Percentiles rank a stretch among this genome's conserved stretches.
Conservation (phyloP, 2,329 filamentous ascomycete genomes). For the Monilinia fructicola region DNA sequence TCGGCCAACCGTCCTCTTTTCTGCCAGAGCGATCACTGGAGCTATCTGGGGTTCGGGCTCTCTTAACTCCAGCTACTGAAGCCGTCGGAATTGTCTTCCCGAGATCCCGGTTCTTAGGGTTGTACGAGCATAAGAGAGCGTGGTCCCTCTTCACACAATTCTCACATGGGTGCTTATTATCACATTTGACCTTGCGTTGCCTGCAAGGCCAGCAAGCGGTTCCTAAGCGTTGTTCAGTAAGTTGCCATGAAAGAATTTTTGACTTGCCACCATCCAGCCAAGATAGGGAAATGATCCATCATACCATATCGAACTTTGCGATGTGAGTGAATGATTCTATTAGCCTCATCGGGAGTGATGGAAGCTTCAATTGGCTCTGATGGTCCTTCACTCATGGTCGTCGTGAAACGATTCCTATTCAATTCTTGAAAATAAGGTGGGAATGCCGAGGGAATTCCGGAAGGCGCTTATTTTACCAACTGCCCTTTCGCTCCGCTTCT, state of each 20-base stretch:
- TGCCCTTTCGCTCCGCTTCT: neutral
- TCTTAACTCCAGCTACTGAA: slow-evolving; percentile 34
- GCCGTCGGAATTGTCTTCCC: slow-evolving; percentile 27
- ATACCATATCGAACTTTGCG: slow-evolving; percentile 68
- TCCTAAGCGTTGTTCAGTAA: slow-evolving; percentile 30
- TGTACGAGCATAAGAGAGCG: slow-evolving; percentile 64
- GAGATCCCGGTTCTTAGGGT: slow-evolving; percentile 52
- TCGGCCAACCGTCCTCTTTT: slow-evolving; percentile 39
- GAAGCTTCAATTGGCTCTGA: slow-evolving; percentile 31
- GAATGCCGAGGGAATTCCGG: slow-evolving; percentile 24
- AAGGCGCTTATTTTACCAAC: slow-evolving; percentile 16
- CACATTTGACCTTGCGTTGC: slow-evolving; percentile 68
- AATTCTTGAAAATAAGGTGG: slow-evolving; percentile 6
- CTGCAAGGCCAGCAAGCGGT: slow-evolving; percentile 62
- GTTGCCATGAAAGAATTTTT: slow-evolving; percentile 3
- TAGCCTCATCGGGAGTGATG: slow-evolving; percentile 57
- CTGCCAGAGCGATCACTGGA: slow-evolving; percentile 35
- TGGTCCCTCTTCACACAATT: slow-evolving; percentile 68
- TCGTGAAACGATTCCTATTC: slow-evolving; percentile 19
- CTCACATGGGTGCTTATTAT: slow-evolving; percentile 67
- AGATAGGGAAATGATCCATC: slow-evolving; percentile 33
- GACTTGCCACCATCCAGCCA: slow-evolving; percentile 14
- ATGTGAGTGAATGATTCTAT: slow-evolving; percentile 67
- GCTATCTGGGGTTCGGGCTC: slow-evolving; percentile 37
- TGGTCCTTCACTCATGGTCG: slow-evolving; percentile 31